These are phyloP conservation scores for Nigrograna mackinnonii DNA, from an alignment of 2,329 filamentous ascomycete species.

Conservation along the genomic window DNA sequence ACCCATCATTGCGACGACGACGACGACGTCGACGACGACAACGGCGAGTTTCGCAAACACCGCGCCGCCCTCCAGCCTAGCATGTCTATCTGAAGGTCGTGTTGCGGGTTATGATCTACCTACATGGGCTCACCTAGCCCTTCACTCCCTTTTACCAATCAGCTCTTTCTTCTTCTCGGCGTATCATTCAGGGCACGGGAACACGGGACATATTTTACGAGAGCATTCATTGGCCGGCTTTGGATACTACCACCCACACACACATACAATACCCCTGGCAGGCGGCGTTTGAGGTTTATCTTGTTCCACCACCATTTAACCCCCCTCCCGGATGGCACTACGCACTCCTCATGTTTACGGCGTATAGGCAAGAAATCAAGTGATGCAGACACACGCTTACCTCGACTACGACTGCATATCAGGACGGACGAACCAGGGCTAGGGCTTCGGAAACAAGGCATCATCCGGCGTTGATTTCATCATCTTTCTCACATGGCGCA, in stretches of 20 bases:
- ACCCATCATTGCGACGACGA: too few relatives aligned
- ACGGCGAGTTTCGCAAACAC: too few relatives aligned
- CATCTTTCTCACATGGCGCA: too few relatives aligned
- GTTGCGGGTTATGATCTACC: too few relatives aligned
- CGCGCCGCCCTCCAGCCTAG: too few relatives aligned
- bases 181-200: slow-evolving; percentile 15
- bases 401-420: slow-evolving; percentile 13
- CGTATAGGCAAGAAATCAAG: slow-evolving; percentile 14
- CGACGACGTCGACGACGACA: too few relatives aligned
- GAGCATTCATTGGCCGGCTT: slow-evolving; percentile 16
- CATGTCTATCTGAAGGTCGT: too few relatives aligned
- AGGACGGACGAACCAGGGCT: slow-evolving; percentile 6
- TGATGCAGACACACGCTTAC: slow-evolving; percentile 8
- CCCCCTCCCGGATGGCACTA: too few relatives aligned
- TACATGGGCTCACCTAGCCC: slow-evolving; percentile 5
- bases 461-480: slow-evolving; percentile 10
- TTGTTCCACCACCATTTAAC: slow-evolving; percentile 16
- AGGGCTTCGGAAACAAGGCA: slow-evolving; percentile 10
- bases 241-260: slow-evolving; percentile 28
- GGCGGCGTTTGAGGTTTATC: slow-evolving; percentile 28
- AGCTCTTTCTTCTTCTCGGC: slow-evolving; percentile 15
- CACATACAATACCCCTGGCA: slow-evolving; percentile 37
- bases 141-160: slow-evolving; percentile 7
- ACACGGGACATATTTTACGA: too few relatives aligned
- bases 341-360: slow-evolving; percentile 13